Conservation (phyloP, 805 yeast genomes). For the Candida ponderosae region DNA sequence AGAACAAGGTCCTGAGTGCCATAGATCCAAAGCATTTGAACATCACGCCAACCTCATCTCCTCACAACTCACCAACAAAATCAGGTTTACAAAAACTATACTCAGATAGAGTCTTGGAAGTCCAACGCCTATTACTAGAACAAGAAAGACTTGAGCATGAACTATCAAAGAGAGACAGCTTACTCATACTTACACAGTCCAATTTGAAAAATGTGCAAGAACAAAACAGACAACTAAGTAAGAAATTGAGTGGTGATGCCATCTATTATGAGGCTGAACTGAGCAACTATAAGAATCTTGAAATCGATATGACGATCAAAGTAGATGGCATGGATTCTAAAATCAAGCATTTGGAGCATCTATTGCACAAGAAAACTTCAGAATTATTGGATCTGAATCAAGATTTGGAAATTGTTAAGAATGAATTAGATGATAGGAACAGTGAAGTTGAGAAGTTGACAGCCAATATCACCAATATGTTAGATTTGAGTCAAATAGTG, state of each 20-base stretch:
- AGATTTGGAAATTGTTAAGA: constrained; percentile 9
- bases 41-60: no score
- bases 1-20: no score
- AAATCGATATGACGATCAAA: constrained; percentile 9
- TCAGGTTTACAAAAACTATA: constrained; percentile 12
- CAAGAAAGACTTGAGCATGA: constrained; percentile 28
- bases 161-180: constrained; percentile 19
- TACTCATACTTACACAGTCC: constrained; percentile 6
- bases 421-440: constrained; percentile 6
- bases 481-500: no score
- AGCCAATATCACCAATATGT: background rate
- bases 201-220: constrained; percentile 5
- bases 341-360: background rate
- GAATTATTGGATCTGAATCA: constrained; percentile 10
- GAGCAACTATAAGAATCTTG: constrained; percentile 4
- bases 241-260: constrained; percentile 8
- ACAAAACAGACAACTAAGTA: constrained; percentile 7
- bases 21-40: no score
- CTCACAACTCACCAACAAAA: constrained; percentile 2
- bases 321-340: background rate
- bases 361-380: constrained; percentile 5
- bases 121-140: constrained; percentile 24
- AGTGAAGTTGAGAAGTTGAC: constrained; percentile 1
- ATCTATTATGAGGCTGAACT: constrained; percentile 11
- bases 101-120: constrained; percentile 14